phyloP scores from a whole-genome alignment of 2,329 filamentous ascomycete genomes.

The Penicillium sp. region DNA sequence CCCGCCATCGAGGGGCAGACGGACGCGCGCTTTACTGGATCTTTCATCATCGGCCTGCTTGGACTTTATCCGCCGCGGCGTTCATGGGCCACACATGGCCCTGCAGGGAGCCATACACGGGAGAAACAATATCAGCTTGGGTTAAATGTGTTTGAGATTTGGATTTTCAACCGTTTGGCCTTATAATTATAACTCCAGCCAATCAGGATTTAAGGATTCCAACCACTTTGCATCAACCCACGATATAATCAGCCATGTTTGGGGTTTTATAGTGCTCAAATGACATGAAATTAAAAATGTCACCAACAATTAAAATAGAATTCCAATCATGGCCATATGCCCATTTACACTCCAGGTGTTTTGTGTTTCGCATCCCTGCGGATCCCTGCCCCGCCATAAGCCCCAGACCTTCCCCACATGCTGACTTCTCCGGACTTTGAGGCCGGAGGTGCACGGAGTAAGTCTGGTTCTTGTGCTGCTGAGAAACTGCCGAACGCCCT shows the following conservation, averaged over 20 bases:
- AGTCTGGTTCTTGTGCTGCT: constrained; percentile 5
- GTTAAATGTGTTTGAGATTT: neutral
- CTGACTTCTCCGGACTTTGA: neutral
- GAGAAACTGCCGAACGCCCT: constrained; percentile 7
- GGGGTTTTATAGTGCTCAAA: neutral
- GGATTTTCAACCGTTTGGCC: neutral
- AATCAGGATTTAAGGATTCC: neutral
- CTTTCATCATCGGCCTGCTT: constrained; percentile 6
- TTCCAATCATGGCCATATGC: neutral
- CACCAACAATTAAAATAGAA: neutral
- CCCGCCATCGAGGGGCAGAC: neutral
- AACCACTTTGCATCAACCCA: neutral
- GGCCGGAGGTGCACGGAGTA: constrained; percentile 6
- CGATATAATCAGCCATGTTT: too few species aligned
- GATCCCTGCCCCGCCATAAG: constrained; percentile 6
- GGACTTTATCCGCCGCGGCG: constrained; percentile 16
- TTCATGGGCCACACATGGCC: neutral
- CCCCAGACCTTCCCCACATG: constrained; percentile 14
- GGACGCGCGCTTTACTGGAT: neutral
- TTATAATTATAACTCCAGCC: neutral
- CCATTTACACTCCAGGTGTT: neutral
- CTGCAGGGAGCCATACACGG: neutral
- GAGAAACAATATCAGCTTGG: constrained; percentile 5
- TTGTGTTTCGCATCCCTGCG: neutral
- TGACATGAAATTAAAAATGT: neutral